Conservation (phyloP, 768 basidiomycete species). For the Pleurotus ostreatus region DNA sequence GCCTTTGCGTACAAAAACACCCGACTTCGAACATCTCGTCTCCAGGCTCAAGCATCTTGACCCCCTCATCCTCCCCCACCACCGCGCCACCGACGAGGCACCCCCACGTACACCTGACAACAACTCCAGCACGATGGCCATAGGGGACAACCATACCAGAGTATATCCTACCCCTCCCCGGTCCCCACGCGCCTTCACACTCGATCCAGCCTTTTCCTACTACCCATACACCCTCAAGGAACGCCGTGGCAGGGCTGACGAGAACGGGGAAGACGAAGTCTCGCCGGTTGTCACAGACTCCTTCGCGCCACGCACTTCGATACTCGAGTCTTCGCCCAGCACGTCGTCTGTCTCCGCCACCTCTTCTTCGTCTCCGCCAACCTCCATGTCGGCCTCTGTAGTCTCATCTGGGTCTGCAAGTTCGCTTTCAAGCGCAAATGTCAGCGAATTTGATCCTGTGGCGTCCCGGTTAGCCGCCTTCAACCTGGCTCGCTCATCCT, state of each 20-base stretch:
- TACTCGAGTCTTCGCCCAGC: slow-evolving; percentile 3
- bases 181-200: slow-evolving; percentile 6
- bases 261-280: slow-evolving; percentile 6
- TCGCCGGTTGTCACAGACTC: slow-evolving; percentile 17
- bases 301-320: slow-evolving; percentile 21
- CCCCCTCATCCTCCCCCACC: slow-evolving; percentile 10
- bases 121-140: slow-evolving; percentile 3
- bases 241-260: not conserved
- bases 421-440: not conserved
- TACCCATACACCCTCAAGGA: slow-evolving; percentile 4
- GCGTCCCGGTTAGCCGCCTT: slow-evolving; percentile 2
- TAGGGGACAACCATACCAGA: no score
- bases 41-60: slow-evolving; percentile 15
- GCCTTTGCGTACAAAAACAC: slow-evolving; percentile 13
- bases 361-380: slow-evolving; percentile 24
- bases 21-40: slow-evolving; percentile 14
- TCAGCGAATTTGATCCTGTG: not conserved
- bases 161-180: slow-evolving; percentile 4
- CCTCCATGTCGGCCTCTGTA: not conserved
- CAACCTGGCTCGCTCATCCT: slow-evolving; percentile 9
- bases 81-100: slow-evolving; percentile 7
- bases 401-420: slow-evolving; percentile 11
- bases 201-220: slow-evolving; percentile 14
- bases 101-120: slow-evolving; percentile 5
- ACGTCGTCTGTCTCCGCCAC: slow-evolving; percentile 27